phyloP scores from a whole-genome alignment of 306 rosid species.

The Abrus precatorius region DNA sequence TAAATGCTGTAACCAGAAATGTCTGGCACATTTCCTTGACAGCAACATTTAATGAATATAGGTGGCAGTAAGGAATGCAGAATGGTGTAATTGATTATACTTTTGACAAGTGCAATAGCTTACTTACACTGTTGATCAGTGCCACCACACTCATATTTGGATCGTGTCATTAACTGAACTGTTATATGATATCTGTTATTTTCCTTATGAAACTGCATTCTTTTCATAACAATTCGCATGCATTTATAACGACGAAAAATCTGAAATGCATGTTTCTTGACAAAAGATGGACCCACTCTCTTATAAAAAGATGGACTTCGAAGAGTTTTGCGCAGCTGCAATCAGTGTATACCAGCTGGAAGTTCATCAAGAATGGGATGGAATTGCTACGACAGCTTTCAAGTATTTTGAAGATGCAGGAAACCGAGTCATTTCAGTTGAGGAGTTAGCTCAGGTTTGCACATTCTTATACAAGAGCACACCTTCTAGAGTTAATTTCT shows the following conservation, averaged over 20 bases:
- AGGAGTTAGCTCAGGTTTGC: conserved; percentile 90
- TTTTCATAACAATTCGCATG: conserved; percentile 15
- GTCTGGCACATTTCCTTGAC: conserved; percentile 32
- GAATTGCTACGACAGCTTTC: conserved; percentile 74
- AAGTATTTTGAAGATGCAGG: conserved; percentile 80
- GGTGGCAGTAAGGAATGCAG: conserved; percentile 31
- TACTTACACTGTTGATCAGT: not conserved
- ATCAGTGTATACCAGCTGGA: conserved; percentile 89
- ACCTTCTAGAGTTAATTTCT: not conserved
- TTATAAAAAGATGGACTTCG: conserved; percentile 76
- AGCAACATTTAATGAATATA: not conserved
- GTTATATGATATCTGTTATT: not conserved
- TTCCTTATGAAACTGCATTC: not conserved
- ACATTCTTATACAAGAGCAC: conserved; percentile 6
- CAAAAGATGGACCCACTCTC: conserved; percentile 85
- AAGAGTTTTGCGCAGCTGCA: conserved; percentile 96
- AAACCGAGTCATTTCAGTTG: conserved; percentile 80
- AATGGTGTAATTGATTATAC: not conserved
- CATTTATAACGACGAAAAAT: not conserved
- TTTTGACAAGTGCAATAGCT: conserved; percentile 22
- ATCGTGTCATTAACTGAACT: conserved; percentile 4
- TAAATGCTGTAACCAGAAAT: conserved; percentile 22
- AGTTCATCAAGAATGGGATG: conserved; percentile 87
- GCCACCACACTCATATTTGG: conserved; percentile 14
- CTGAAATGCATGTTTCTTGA: conserved; percentile 47